Base-by-base conservation (phyloP, 106 monocot species). In the Dioscorea alata region DNA sequence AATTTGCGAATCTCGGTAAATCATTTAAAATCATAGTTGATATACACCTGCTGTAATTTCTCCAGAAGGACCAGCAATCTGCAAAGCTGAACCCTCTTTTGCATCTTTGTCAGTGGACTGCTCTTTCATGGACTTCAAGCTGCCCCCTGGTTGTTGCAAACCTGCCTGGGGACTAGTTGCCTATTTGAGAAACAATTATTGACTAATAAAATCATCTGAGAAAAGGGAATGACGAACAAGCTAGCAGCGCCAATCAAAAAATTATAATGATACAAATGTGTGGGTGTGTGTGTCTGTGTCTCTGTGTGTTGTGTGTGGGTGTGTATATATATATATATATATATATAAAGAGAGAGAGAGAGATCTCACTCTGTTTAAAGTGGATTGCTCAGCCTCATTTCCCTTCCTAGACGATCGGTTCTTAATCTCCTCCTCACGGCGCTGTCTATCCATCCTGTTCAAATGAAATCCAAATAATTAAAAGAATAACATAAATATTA, bases 91-190 rank as follows among this genome's bases (percentile, higher is more conserved):
- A 21, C 78, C 79, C 48, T 96, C 96, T 83, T 96, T 96, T 65
- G 76, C 23, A 76, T 92, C 92, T 75, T 96, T 96, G 49, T 94
- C 94, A 51, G 70, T 61, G 14, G 84, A 82, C 71, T 96, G 89
- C 12, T 92, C 96, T 78, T 92, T 96, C 84, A 80, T 84, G 9
- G 89, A 80, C 69, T 96, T 96, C 71, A 90, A 79, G 76, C 69
- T 91, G 59, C 86, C 95, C 67, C 80, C 77, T 31, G 82, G 50
- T 77, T 88, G 87, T 60, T 95, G 87, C 18, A 66, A 67, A 56
- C 81, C 95, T 58, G 88, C 73, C 74, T 96, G 96, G 73, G 96
- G 96, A 69, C 96, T 92, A 53, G 82, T 79, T 66, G 91, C 96
- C 96, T 96, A 64, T 6, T 54, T 42, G 42, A 42, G 42, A 42